A percentile compares a stretch with the other conserved stretches of the same genome.
phyloP scores from a whole-genome alignment of 352 stramenopile genomes.

The Pythium guiyangense region DNA sequence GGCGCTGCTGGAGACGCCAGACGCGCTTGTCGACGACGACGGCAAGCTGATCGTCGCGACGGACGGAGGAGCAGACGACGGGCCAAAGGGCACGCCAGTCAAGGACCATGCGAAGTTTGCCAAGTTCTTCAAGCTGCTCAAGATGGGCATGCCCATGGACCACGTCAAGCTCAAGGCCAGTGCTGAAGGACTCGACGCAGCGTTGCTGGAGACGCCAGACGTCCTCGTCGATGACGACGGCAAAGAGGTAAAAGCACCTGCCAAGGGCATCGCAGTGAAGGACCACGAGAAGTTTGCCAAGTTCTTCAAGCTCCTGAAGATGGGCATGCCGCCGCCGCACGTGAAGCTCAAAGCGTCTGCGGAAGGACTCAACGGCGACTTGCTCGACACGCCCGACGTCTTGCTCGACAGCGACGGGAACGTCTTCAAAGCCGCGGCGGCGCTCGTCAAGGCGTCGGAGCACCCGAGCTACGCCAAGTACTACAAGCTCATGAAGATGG shows the following conservation, averaged over 20 bases:
- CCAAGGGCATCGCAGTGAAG: constrained; percentile 44
- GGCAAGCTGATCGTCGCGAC: constrained; percentile 30
- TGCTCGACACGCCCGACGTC: constrained; percentile 58
- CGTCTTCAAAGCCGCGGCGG: constrained; percentile 14
- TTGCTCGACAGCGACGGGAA: constrained; percentile 50
- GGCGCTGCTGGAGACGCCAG: constrained; percentile 48
- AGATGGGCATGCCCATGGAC: constrained; percentile 81
- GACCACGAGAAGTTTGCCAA: constrained; percentile 91
- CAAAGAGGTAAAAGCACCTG: constrained; percentile 28
- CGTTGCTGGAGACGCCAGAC: constrained; percentile 53
- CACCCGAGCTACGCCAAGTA: constrained; percentile 92
- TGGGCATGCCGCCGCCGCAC: constrained; percentile 86
- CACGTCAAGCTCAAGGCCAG: constrained; percentile 87
- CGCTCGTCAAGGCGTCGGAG: constrained; percentile 54
- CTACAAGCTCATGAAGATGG: constrained; percentile 92
- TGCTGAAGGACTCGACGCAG: constrained; percentile 49
- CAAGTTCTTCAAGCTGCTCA: constrained; percentile 95
- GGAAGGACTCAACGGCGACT: constrained; percentile 46
- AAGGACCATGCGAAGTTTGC: constrained; percentile 90
- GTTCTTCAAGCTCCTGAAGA: constrained; percentile 93
- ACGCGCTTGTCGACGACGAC: constrained; percentile 50
- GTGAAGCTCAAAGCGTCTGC: constrained; percentile 82
- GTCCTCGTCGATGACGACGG: constrained; percentile 50
- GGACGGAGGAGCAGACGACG: constrained; percentile 4
- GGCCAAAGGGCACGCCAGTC: constrained; percentile 29